A percentile compares a stretch with the other conserved stretches of the same genome.
These are phyloP conservation scores for Pleurotus platypus DNA, from an alignment of 768 basidiomycete genomes.

Conservation along the genomic window DNA sequence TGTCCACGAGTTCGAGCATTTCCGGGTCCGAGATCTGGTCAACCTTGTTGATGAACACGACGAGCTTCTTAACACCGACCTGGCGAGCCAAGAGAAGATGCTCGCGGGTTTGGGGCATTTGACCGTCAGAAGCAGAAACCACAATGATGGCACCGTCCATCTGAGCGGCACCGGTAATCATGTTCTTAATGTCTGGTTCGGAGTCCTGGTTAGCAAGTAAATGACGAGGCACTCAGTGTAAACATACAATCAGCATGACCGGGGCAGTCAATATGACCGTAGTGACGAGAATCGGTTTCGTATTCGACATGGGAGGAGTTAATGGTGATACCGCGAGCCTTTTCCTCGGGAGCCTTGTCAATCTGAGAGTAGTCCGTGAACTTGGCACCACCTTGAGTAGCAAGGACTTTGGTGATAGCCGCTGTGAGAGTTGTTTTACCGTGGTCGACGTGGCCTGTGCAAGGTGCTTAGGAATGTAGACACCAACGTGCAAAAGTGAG, in stretches of 20 bases:
- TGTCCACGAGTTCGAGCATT: slow-evolving; percentile 99
- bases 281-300: slow-evolving; percentile 85
- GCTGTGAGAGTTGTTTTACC: slow-evolving; percentile 98
- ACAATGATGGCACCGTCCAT: slow-evolving; percentile 97
- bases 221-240: slow-evolving; percentile 20
- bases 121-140: slow-evolving; percentile 97
- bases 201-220: slow-evolving; percentile 10
- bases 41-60: slow-evolving; percentile 99
- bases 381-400: slow-evolving; percentile 68
- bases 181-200: slow-evolving; percentile 84
- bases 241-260: slow-evolving; percentile 86
- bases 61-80: slow-evolving; percentile 95
- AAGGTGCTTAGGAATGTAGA: slow-evolving; percentile 6
- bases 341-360: slow-evolving; percentile 99
- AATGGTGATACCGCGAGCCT: slow-evolving; percentile 99
- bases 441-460: slow-evolving; percentile 88
- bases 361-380: slow-evolving; percentile 98
- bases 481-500: not conserved
- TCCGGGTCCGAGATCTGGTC: slow-evolving; percentile 95
- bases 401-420: slow-evolving; percentile 91
- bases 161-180: slow-evolving; percentile 98
- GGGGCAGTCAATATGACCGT: slow-evolving; percentile 98
- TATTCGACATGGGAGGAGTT: slow-evolving; percentile 99
- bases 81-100: slow-evolving; percentile 96
- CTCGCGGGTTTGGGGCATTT: slow-evolving; percentile 99